Percentiles rank a stretch among this genome's conserved stretches.
Conservation (phyloP, 345 rosid genomes). For the Camelina hispida region DNA sequence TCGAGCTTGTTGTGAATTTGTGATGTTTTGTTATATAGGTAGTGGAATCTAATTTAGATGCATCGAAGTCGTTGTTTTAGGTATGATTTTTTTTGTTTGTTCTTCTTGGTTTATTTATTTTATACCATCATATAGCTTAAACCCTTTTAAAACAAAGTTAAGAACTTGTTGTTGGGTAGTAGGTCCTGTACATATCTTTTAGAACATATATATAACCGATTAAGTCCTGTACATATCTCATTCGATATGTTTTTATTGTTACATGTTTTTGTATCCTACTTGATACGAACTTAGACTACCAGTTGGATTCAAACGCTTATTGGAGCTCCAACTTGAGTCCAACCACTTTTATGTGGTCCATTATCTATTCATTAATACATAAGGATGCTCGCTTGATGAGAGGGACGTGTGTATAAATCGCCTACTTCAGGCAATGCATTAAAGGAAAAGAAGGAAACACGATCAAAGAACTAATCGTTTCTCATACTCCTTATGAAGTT, state of each 20-base stretch:
- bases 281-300: too few species aligned
- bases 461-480: constrained; percentile 85
- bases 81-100: not conserved
- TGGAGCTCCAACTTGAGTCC: too few species aligned
- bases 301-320: too few species aligned
- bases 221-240: too few species aligned
- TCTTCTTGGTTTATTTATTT: not conserved
- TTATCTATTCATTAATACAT: constrained; percentile 46
- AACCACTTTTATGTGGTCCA: too few species aligned
- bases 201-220: too few species aligned
- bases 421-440: constrained; percentile 90
- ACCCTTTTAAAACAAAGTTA: constrained; percentile 29
- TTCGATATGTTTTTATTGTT: constrained; percentile 3
- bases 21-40: not conserved
- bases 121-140: not conserved
- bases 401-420: constrained; percentile 75
- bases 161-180: too few species aligned
- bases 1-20: too few species aligned
- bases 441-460: constrained; percentile 60
- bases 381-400: constrained; percentile 68
- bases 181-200: too few species aligned
- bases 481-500: constrained; percentile 88
- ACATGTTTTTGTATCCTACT: constrained; percentile 20
- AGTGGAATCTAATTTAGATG: not conserved
- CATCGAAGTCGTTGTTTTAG: not conserved